These are phyloP conservation scores for Penicillium chermesinum DNA, from an alignment of 495 filamentous ascomycete genomes.

Conservation along the genomic window DNA sequence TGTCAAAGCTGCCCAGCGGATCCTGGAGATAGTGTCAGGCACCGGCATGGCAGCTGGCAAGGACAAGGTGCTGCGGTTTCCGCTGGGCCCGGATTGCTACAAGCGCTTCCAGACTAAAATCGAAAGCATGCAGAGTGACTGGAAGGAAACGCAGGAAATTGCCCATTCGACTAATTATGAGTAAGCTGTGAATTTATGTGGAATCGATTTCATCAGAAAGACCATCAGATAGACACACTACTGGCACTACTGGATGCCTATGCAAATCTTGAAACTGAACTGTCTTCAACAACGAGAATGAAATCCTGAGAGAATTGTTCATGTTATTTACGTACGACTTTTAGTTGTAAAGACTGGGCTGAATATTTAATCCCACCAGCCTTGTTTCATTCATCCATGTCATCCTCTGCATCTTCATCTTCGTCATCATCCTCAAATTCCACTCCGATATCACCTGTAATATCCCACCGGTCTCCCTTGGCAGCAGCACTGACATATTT, in stretches of 20 bases:
- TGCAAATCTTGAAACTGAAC: too few relatives aligned
- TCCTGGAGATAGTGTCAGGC: conserved; percentile 14
- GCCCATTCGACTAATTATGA: conserved; percentile 12
- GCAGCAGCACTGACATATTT: conserved; percentile 87
- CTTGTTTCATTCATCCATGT: conserved; percentile 1
- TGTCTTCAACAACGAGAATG: too few relatives aligned
- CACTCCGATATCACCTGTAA: conserved; percentile 58
- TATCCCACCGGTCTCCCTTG: conserved; percentile 89
- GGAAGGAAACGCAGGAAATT: conserved; percentile 14
- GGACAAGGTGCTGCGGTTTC: conserved; percentile 12
- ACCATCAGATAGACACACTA: too few relatives aligned
- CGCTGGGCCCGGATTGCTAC: conserved; percentile 18
- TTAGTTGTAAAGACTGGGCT: too few relatives aligned
- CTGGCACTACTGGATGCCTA: too few relatives aligned
- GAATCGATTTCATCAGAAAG: too few relatives aligned
- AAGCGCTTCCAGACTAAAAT: conserved; percentile 11
- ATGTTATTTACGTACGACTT: too few relatives aligned
- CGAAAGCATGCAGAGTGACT: conserved; percentile 7
- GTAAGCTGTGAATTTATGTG: neutral
- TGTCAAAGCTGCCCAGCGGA: conserved; percentile 11
- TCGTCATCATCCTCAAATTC: conserved; percentile 41
- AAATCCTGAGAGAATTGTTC: too few relatives aligned
- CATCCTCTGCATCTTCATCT: conserved; percentile 32
- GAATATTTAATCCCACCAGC: neutral
- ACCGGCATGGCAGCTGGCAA: conserved; percentile 14